Evolutionary conservation across 441 rosid species (phyloP).

Genomic region (Pelargonium citronellum): DNA sequence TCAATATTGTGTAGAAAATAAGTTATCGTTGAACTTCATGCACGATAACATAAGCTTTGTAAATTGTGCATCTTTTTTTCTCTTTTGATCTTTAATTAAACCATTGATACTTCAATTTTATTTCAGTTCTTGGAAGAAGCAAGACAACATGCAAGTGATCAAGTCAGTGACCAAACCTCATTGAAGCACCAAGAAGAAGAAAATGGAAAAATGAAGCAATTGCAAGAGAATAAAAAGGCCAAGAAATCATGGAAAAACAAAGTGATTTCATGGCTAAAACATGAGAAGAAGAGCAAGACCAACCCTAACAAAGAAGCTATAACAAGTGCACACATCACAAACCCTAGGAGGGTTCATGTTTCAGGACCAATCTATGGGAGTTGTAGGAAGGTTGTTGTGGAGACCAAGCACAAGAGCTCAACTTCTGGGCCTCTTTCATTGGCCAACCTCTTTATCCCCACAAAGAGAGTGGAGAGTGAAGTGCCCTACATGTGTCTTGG

Average conservation of each 20-base stretch:
- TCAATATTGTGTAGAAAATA: too few species aligned
- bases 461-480: conserved; percentile 31
- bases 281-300: conserved; percentile 32
- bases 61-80: neutral
- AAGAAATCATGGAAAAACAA: conserved; percentile 45
- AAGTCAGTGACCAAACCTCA: conserved; percentile 5
- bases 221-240: conserved; percentile 28
- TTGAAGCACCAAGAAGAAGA: conserved; percentile 15
- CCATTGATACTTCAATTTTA: too few species aligned
- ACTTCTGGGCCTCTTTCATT: conserved; percentile 33
- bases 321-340: conserved; percentile 10
- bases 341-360: conserved; percentile 31
- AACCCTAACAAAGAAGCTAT: conserved; percentile 4
- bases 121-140: conserved; percentile 54
- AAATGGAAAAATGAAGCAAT: conserved; percentile 11
- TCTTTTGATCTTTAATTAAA: neutral
- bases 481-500: conserved; percentile 38
- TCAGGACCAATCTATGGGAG: conserved; percentile 42
- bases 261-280: conserved; percentile 47
- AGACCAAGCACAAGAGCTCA: conserved; percentile 26
- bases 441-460: conserved; percentile 29
- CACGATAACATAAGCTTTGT: too few species aligned
- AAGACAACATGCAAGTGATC: conserved; percentile 33
- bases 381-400: conserved; percentile 12
- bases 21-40: too few species aligned